Percentiles rank a stretch among this genome's conserved stretches.
Evolutionary conservation across 179 eudicot species (phyloP).

Genomic region (Monotropa hypopitys): DNA sequence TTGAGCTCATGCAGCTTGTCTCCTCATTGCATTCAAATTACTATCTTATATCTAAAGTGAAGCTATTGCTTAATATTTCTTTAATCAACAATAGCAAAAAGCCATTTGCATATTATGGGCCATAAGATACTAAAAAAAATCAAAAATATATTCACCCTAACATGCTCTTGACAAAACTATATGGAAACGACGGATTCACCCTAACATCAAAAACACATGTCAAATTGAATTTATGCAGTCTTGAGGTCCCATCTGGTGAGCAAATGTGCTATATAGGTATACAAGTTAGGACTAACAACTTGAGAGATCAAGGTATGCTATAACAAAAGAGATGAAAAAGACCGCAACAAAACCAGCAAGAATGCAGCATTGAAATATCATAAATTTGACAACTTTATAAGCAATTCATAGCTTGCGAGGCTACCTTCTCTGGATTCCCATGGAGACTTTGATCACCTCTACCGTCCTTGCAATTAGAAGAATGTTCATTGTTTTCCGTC

Average conservation of each 20-base stretch:
- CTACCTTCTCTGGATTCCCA: constrained; percentile 25
- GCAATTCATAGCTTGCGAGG: neutral
- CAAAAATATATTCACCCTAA: neutral
- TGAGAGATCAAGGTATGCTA: neutral
- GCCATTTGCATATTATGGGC: neutral
- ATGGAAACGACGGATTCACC: too few relatives aligned
- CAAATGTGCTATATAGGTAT: neutral
- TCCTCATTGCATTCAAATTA: neutral
- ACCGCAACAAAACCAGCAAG: neutral
- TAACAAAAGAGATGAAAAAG: neutral
- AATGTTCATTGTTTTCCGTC: constrained; percentile 10
- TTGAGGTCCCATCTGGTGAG: neutral
- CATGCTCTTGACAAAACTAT: too few relatives aligned
- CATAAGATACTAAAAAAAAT: too few relatives aligned
- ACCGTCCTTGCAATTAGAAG: constrained; percentile 13
- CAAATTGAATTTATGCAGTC: neutral
- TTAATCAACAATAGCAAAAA: neutral
- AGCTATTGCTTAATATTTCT: neutral
- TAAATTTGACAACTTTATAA: neutral
- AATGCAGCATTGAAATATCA: neutral
- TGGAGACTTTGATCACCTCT: constrained; percentile 7
- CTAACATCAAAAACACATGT: neutral
- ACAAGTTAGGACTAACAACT: neutral
- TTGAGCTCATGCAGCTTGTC: neutral
- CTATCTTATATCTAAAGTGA: neutral